Evolutionary conservation across 1,284 basidiomycete genomes (phyloP).

Genomic region (Ganoderma boninense): DNA sequence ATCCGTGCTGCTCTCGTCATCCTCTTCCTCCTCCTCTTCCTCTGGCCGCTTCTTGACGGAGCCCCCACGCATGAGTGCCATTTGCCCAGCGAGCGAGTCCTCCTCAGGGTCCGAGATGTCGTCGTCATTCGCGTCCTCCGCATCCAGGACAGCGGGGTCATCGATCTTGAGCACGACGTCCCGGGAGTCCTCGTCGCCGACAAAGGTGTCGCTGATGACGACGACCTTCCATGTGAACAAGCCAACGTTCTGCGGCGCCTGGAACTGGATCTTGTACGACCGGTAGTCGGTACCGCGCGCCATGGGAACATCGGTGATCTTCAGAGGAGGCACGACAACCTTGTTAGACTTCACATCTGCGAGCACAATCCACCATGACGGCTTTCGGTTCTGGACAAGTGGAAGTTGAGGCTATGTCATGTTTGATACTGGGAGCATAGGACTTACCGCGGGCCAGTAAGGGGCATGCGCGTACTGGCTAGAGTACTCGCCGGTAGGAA

Average conservation of each 20-base stretch:
- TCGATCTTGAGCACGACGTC: constrained; percentile 88
- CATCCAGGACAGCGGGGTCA: constrained; percentile 64
- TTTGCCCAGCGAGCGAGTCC: constrained; percentile 95
- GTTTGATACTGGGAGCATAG: neutral
- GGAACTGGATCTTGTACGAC: constrained; percentile 92
- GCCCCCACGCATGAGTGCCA: constrained; percentile 96
- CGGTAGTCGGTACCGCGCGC: constrained; percentile 66
- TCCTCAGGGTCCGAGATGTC: constrained; percentile 98
- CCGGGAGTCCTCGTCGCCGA: constrained; percentile 81
- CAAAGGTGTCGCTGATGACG: constrained; percentile 87
- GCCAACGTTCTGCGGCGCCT: constrained; percentile 88
- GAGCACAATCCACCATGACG: constrained; percentile 92
- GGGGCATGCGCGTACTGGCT: constrained; percentile 89
- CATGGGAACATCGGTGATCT: constrained; percentile 83
- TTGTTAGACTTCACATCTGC: constrained; percentile 92
- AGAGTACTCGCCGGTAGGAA: constrained; percentile 48
- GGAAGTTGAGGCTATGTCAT: neutral
- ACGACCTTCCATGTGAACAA: constrained; percentile 92
- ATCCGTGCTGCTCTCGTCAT: constrained; percentile 56
- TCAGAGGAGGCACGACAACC: constrained; percentile 91
- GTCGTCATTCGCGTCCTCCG: constrained; percentile 77
- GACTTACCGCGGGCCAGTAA: constrained; percentile 84
- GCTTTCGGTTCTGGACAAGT: constrained; percentile 73
- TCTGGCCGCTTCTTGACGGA: constrained; percentile 72
- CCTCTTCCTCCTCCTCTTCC: constrained; percentile 47